Base-by-base conservation (phyloP, 208 protist genomes). In the Trypanosomatidae sp. region DNA sequence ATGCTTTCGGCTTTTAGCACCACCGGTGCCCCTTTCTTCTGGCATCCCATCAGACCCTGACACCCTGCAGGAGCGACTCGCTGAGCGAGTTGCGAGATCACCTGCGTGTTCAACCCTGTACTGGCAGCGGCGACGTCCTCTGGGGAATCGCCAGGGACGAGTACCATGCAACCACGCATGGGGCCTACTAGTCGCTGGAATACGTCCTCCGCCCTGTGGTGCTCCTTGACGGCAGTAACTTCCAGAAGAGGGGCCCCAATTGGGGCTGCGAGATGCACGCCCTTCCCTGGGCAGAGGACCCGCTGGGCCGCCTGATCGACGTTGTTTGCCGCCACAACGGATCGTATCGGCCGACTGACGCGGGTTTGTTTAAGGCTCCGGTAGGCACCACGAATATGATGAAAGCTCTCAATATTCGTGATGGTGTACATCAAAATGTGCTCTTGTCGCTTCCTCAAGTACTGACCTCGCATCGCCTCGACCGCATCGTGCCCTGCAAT, bases 401-500 rank as follows among this genome's bases (percentile, higher is more conserved):
- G 62, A 80, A 97, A 95, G 66, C 91, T 92, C 19, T 85, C 81
- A 2, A 80, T 68, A 66, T 95, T 89, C 13, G 87, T 91, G 53
- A 95, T 82, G 76, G 81, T 89, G 71, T 95, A 95, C 36, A 95
- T 81, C 30, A 95, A 69, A 12, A 92, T 69, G 50, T 91, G 88
- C 13, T 76, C 88, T 19, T 86, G 53, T 1, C 86, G 85, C 47
- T 86, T 85, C 49, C 66, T 53, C 41, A 91, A 66, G 62, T 89
- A 86, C 41, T 81, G 77, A 46, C 88, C 79, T 15, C 83, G 85
- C 77, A 99, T 73, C 1, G 82, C 77, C n/a, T 78, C 71, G 80
- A 98, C 98, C 17, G 91, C 84, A 72, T 99, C 97, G 76, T 98
- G 93, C 4, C 95, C 95, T 12, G 94, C 94, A 10, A 95, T 98